These are phyloP conservation scores for Styphnolobium japonicum DNA, from an alignment of 306 rosid species.

Conservation along the genomic window DNA sequence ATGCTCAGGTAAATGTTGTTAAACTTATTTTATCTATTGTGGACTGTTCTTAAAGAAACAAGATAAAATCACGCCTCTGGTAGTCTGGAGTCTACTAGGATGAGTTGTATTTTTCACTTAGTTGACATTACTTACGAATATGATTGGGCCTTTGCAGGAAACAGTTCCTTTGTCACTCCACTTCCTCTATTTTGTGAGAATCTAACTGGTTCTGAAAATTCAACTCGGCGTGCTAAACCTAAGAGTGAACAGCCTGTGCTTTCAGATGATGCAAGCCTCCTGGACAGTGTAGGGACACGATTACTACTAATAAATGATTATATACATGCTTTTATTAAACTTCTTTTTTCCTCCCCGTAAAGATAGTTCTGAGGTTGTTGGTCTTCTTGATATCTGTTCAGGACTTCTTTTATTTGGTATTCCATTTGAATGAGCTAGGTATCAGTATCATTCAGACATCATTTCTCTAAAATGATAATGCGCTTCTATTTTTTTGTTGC, in stretches of 20 bases:
- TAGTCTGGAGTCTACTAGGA: not conserved
- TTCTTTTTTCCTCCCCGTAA: not conserved
- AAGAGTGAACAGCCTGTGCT: conserved; percentile 52
- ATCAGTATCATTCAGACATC: conserved; percentile 3
- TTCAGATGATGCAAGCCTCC: conserved; percentile 44
- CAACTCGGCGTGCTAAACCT: conserved; percentile 34
- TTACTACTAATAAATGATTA: conserved; percentile 21
- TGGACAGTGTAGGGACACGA: conserved; percentile 44
- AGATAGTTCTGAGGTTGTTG: not conserved
- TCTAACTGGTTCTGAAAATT: conserved; percentile 39
- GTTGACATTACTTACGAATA: conserved; percentile 22
- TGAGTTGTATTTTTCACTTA: not conserved
- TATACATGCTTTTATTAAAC: not conserved
- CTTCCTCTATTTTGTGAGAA: conserved; percentile 56
- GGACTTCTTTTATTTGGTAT: not conserved
- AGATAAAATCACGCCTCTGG: not conserved
- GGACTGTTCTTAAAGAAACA: not conserved
- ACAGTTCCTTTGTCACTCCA: conserved; percentile 52
- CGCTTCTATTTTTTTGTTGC: not conserved
- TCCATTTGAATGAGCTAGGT: not conserved
- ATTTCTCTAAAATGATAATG: not conserved
- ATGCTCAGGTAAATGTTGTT: conserved; percentile 62
- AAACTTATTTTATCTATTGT: not conserved
- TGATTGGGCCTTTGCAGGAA: conserved; percentile 51
- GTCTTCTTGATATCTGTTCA: conserved; percentile 4